These are phyloP conservation scores for Paraglomus brasilianum DNA, from an alignment of 192 early-diverging fungal genomes.

Conservation along the genomic window DNA sequence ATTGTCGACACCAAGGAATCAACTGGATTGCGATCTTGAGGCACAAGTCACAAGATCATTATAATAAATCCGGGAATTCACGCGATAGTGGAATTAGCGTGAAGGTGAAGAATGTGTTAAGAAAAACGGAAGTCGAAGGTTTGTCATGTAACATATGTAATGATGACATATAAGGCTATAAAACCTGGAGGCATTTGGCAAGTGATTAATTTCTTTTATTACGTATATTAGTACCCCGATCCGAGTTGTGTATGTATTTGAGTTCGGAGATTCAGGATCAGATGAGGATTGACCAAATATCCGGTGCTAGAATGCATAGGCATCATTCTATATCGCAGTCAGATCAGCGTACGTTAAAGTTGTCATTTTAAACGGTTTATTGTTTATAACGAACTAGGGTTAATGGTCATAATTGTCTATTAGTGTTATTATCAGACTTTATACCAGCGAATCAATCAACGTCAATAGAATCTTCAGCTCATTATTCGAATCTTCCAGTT, in stretches of 20 bases:
- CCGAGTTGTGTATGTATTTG: conserved; percentile 57
- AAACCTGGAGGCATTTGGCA: not conserved
- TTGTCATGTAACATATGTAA: not conserved
- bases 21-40: conserved; percentile 82
- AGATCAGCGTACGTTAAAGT: conserved; percentile 26
- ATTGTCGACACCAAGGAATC: conserved; percentile 67
- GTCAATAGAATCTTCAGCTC: conserved; percentile 38
- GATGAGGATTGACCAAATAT: conserved; percentile 53
- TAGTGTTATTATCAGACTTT: conserved; percentile 31
- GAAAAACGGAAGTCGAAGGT: conserved; percentile 67
- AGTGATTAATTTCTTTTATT: not conserved
- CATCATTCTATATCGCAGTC: conserved; percentile 37
- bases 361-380: conserved; percentile 22
- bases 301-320: conserved; percentile 40
- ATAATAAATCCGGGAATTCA: conserved; percentile 29
- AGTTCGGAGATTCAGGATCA: conserved; percentile 69
- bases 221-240: conserved; percentile 44
- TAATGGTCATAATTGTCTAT: conserved; percentile 21
- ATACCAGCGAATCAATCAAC: conserved; percentile 35
- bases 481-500: conserved; percentile 33
- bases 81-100: conserved; percentile 43
- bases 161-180: too few relatives aligned
- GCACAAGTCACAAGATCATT: conserved; percentile 44
- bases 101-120: conserved; percentile 75
- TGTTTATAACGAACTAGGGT: not conserved